Evolutionary conservation across 352 stramenopile genomes (phyloP), one percentile per base, ranked within the genome.

Genomic region (Aphanomyces stellatus): DNA sequence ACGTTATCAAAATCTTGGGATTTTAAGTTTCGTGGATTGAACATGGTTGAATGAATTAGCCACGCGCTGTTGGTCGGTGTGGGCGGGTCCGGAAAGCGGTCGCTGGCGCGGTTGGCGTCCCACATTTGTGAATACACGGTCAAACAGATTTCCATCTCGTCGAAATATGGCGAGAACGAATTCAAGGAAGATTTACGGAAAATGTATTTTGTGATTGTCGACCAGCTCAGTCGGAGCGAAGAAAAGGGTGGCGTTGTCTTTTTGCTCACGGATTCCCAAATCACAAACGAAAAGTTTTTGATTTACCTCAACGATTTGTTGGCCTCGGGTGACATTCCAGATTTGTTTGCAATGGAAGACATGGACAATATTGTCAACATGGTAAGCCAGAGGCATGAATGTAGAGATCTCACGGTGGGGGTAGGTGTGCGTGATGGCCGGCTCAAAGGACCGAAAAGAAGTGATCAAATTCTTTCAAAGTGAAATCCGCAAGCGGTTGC

Each of bases 261-360:
- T 69, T 88, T 98, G 70, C 76, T 98, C 8, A 97, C 90, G 0
- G 95, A 98, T 69, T 95, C 83, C 3, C 91, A 98, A 72, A 98
- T 98, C 71, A 97, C 91, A 11, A 98, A 98, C 75, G 93, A 98
- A 69, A 90, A 96, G 40, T 98, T 98, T 74, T 75, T 98, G 17
- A 96, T 98, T 56, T 97, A 96, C 68, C 73, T 98, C 35, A 98
- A 98, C 73, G 93, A 98, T 79, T 72, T 98, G 28, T 74, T 98
- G 7, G 93, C 93, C 0, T 96, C 81, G 0, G 94, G 93, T 22
- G 94, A 98, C 62, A 95, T 98, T 37, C 90, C 92, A 0, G 94
- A 98, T 64, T 75, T 98, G 15, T 98, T 98, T 69, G 85, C 92
- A 4, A 81, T 76, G 40, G 95, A 98, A 74, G 95, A 98, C 69